These are phyloP conservation scores for Piper longum DNA, from an alignment of 164 flowering plant genomes.

Conservation along the genomic window DNA sequence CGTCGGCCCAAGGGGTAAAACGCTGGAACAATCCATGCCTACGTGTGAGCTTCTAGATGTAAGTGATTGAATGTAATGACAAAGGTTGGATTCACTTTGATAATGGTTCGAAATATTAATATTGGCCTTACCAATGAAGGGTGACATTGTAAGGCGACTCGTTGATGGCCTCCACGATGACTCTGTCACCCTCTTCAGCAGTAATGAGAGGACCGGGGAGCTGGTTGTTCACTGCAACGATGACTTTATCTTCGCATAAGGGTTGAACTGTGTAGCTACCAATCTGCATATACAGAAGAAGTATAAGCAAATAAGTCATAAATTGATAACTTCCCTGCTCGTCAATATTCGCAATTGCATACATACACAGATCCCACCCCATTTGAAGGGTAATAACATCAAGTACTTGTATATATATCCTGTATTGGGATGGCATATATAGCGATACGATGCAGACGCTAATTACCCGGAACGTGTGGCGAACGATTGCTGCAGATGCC, in stretches of 20 bases:
- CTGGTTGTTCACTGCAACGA: slow-evolving; percentile 11
- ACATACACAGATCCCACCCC: too few relatives aligned
- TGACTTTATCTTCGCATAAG: slow-evolving; percentile 8
- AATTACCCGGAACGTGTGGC: slow-evolving; percentile 17
- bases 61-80: too few relatives aligned
- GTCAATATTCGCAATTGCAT: too few relatives aligned
- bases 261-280: slow-evolving; percentile 1
- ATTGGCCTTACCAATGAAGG: slow-evolving; percentile 15
- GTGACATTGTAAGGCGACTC: slow-evolving; percentile 14
- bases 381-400: too few relatives aligned
- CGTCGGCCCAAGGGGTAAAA: slow-evolving; percentile 15
- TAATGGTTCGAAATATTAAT: too few relatives aligned
- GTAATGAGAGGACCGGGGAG: slow-evolving; percentile 15
- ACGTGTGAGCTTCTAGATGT: not conserved
- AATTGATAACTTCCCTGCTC: too few relatives aligned
- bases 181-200: slow-evolving; percentile 15
- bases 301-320: not conserved
- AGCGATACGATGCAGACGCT: not conserved
- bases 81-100: too few relatives aligned
- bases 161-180: slow-evolving; percentile 11
- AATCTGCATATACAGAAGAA: slow-evolving; percentile 5
- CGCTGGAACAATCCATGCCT: slow-evolving; percentile 23
- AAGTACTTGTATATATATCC: too few relatives aligned
- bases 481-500: slow-evolving; percentile 11
- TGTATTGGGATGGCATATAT: too few relatives aligned